Base-by-base conservation (phyloP, 2,329 filamentous ascomycete genomes). In the Colletotrichum sp. region DNA sequence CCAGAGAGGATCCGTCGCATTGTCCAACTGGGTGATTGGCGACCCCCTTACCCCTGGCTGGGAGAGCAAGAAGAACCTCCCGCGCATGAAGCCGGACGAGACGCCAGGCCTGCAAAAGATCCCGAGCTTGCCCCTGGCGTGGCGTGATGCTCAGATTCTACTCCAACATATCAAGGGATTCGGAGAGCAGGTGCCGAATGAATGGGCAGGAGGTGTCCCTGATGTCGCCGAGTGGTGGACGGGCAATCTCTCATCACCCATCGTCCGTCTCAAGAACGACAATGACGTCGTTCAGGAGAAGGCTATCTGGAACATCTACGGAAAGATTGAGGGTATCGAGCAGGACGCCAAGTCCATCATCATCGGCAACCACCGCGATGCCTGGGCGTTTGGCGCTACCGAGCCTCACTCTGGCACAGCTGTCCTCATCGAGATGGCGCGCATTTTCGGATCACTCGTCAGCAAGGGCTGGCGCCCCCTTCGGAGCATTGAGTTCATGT, bases 401-500 rank as follows among this genome's bases (percentile, higher is more conserved):
- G 95, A 97, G 81, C 95, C 97, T 2, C 95, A 96, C 78, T 95
- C 95, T 71, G 97, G 96, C 32, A 98, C 96, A 0, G 96, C 96
- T 7, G 90, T 99, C 55, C 94, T 99, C 90, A 90, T 99, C 70
- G 97, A 99, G 86, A 89, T 99, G 74, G 93, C 95, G 26, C 93
- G 94, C 60, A 92, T 98, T 65, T 95, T 99, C 80, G 95, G 96
- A 55, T 92, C 95, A 78, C 90, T 99, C 18, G 89, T 93, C 26
- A 85, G 89, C 18, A 91, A 92, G 73, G 96, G 96, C 69, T 99
- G 97, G 97, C 91, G 95, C 30, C 97, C 97, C 2, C 88, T 98
- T 18, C 93, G 97, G n/a, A 98, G 95, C 5, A 98, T 99, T 78
- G 95, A 98, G 83, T 99, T 99, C 84, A 96, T 96, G 81, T 98